Evolutionary conservation across 179 eudicot genomes (phyloP).

Genomic region (Patellifolia procumbens): DNA sequence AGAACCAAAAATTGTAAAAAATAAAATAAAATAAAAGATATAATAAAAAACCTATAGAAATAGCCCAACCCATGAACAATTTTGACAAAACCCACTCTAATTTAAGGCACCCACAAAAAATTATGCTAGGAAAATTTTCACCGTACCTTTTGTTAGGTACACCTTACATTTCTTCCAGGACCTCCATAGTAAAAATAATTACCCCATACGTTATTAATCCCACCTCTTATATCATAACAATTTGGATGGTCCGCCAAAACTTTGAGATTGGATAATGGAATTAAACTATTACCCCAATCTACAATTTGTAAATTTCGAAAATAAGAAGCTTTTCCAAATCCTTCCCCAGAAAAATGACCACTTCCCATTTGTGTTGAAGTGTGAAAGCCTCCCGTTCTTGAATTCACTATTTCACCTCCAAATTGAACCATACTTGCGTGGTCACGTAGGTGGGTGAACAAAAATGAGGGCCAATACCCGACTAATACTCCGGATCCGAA

Average conservation of each 20-base stretch:
- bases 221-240: conserved; percentile 64
- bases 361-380: conserved; percentile 75
- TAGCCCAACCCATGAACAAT: conserved; percentile 21
- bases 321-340: conserved; percentile 62
- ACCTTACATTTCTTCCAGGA: conserved; percentile 58
- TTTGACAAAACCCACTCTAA: conserved; percentile 17
- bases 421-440: conserved; percentile 70
- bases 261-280: conserved; percentile 50
- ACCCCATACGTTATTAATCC: conserved; percentile 65
- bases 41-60: conserved; percentile 18
- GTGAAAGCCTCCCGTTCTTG: conserved; percentile 46
- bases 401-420: conserved; percentile 66
- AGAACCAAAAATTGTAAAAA: conserved; percentile 2
- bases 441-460: conserved; percentile 55
- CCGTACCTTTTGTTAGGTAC: conserved; percentile 33
- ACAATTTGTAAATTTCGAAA: conserved; percentile 63
- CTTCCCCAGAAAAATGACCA: conserved; percentile 64
- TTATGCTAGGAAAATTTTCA: not conserved
- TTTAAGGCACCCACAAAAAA: conserved; percentile 12
- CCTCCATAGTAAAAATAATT: conserved; percentile 77
- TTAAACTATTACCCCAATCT: conserved; percentile 62
- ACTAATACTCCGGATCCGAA: conserved; percentile 58
- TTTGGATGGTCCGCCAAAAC: conserved; percentile 70
- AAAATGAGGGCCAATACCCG: conserved; percentile 68
- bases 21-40: not conserved